Conservation (phyloP, 2,329 filamentous ascomycete genomes). For the Arthrobotrys pseudoclavata region DNA sequence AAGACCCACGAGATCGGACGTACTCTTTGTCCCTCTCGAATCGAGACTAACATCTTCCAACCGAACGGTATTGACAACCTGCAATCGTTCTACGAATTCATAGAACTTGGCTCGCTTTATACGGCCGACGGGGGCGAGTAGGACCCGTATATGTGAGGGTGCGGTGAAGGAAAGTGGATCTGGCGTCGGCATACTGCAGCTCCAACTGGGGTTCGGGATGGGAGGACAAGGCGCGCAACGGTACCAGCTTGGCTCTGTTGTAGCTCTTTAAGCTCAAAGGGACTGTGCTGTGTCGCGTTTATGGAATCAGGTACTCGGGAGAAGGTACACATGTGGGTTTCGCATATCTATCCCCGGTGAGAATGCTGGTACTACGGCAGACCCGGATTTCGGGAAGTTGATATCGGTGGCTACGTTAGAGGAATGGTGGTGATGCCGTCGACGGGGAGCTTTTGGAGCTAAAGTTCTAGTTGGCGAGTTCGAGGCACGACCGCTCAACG, state of each 20-base stretch:
- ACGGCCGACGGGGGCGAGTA: conserved; percentile 86
- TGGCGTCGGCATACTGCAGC: conserved; percentile 71
- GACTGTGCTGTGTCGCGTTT: conserved; percentile 33
- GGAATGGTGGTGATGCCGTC: conserved; percentile 34
- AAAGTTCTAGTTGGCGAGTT: conserved; percentile 36
- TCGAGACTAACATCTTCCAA: conserved; percentile 89
- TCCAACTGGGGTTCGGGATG: conserved; percentile 12
- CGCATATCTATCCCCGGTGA: conserved; percentile 25
- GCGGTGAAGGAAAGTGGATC: conserved; percentile 92
- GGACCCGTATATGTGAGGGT: conserved; percentile 88
- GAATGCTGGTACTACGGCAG: background rate
- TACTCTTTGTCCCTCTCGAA: conserved; percentile 87
- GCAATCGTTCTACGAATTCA: conserved; percentile 81
- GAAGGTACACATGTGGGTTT: conserved; percentile 19
- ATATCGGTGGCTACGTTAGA: conserved; percentile 1
- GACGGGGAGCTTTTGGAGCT: conserved; percentile 35
- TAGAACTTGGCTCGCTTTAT: conserved; percentile 86
- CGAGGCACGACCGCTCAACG: conserved; percentile 29
- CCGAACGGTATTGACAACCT: conserved; percentile 83
- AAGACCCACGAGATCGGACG: conserved; percentile 64
- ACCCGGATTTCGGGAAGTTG: background rate
- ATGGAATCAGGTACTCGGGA: conserved; percentile 32
- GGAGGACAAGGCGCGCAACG: conserved; percentile 34
- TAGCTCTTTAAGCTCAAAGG: background rate
- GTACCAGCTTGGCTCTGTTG: conserved; percentile 40